Evolutionary conservation across 768 basidiomycete genomes (phyloP), one percentile per base, ranked within the genome.

Genomic region (Holtermannia corniformis): DNA sequence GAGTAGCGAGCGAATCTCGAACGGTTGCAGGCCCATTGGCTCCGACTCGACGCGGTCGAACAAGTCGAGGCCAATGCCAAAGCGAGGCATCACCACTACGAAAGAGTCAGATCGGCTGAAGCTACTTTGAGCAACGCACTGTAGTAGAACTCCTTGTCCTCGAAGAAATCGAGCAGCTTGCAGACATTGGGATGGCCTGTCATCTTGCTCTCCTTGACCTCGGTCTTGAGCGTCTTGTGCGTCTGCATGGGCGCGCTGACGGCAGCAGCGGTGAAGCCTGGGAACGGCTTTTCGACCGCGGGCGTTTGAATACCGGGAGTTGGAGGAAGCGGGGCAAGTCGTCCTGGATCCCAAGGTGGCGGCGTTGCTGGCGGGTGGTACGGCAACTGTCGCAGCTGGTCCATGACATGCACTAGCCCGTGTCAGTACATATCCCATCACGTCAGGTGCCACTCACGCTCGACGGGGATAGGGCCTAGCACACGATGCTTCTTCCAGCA

Each of bases 401-500:
- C 72, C 71, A 73, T 72, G 11, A 73, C 70, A 51, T 73, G 72
- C 20, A 73, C 61, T 68, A 45, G 12, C 32, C 14, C n/a, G 27
- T 3, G 42, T 57, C 47, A 57, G 52, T 44, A 20, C 32, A 19
- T 13, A 3, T 13, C 20, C 5, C 12, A 2, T 10, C 7, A 5
- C 19, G 56, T 53, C 23, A 67, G 90, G 87, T 68, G 86, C 87
- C 22, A 93, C 67, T 64, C 49, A 68, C 67, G 93, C 75, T 99
- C 95, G 75, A 97, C 93, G 14, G 95, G 93, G 64, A 97, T 95
- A 5, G 95, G 95, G 52, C 93, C 93, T 70, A 87, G 81, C 57
- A 84, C 81, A 41, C 87, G 86, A 70, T 99, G 93, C 69, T 72
- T 87, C 76, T 97, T 97, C 95, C 95, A 99, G 73, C 93, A 97